phyloP scores from a whole-genome alignment of 2,329 filamentous ascomycete genomes.

The Neodidymelliopsis sp. region DNA sequence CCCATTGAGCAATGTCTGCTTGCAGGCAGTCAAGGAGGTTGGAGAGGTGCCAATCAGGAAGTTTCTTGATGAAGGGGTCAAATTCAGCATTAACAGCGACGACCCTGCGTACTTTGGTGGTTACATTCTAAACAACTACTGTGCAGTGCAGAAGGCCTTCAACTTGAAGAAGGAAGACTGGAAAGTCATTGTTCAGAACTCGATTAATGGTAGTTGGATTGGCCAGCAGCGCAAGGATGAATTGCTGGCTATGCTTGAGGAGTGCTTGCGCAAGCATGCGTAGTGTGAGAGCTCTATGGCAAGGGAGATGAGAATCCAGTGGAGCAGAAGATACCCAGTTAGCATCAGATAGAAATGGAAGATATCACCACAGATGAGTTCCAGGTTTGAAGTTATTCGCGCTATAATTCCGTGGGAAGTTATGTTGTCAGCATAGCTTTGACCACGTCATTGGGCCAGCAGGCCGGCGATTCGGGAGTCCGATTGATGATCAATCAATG shows the following conservation, averaged over 20 bases:
- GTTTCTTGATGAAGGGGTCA: conserved; percentile 69
- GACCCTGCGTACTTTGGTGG: conserved; percentile 66
- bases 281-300: not conserved
- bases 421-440: not conserved
- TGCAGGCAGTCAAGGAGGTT: conserved; percentile 57
- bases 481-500: conserved; percentile 16
- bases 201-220: conserved; percentile 76
- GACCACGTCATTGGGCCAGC: no score
- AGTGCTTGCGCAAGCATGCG: conserved; percentile 23
- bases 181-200: conserved; percentile 67
- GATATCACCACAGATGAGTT: not conserved
- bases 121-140: conserved; percentile 78
- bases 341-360: conserved; percentile 1
- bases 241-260: conserved; percentile 52
- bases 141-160: conserved; percentile 77
- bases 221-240: conserved; percentile 66
- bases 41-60: conserved; percentile 63
- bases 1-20: conserved; percentile 76
- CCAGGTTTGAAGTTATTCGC: not conserved
- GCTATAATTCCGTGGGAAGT: not conserved
- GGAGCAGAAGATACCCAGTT: conserved; percentile 8
- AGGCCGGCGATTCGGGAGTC: conserved; percentile 9
- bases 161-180: conserved; percentile 69
- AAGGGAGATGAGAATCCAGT: not conserved
- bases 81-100: conserved; percentile 73